Conservation (phyloP, 106 monocot genomes). For the Cymbidium sinense region DNA sequence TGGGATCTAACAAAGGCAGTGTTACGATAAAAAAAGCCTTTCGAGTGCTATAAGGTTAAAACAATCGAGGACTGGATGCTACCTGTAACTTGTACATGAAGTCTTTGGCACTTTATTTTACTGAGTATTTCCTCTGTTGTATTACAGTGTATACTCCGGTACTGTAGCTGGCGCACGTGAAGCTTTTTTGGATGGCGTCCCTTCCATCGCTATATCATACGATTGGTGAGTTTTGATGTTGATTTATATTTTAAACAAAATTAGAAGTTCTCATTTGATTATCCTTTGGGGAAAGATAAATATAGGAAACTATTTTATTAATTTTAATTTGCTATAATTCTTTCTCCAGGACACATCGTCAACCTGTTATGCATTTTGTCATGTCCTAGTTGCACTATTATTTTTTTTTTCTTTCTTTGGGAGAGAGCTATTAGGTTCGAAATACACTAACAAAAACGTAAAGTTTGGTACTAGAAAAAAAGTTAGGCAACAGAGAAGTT, state of each 20-base stretch:
- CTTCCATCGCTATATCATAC: constrained; percentile 76
- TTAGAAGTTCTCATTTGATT: not conserved
- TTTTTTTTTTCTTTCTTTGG: too few relatives aligned
- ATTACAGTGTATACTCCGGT: constrained; percentile 82
- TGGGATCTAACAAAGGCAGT: too few relatives aligned
- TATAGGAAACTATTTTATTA: not conserved
- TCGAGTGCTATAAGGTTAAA: not conserved
- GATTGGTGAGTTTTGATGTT: constrained; percentile 50
- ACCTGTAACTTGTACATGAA: not conserved
- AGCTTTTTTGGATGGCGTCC: constrained; percentile 78
- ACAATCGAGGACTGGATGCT: not conserved
- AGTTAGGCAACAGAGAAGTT: not conserved
- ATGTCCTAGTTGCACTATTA: not conserved
- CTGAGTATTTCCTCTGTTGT: not conserved
- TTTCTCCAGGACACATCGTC: not conserved
- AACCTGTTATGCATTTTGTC: not conserved
- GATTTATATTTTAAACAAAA: not conserved
- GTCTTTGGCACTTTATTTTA: not conserved
- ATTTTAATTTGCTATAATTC: not conserved
- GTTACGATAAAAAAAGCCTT: not conserved
- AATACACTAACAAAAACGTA: not conserved
- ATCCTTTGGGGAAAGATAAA: not conserved
- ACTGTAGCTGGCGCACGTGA: constrained; percentile 97
- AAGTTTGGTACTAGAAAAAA: not conserved
- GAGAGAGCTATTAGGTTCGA: not conserved